Evolutionary conservation across 2,329 filamentous ascomycete genomes (phyloP).

Genomic region (Magnaporthiopsis poae): DNA sequence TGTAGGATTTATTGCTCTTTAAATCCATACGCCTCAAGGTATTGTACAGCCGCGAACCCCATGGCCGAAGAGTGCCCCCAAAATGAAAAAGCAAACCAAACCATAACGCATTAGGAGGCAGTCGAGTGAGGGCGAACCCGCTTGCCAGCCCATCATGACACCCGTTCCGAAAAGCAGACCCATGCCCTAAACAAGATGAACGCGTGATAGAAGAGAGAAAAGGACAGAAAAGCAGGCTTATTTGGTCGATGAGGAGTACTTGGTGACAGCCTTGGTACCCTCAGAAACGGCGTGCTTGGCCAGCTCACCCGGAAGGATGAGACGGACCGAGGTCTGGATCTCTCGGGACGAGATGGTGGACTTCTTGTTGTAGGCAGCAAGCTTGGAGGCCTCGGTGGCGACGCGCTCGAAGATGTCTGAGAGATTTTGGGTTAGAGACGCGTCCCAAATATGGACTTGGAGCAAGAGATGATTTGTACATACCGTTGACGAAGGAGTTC

Average conservation of each 20-base stretch:
- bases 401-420: slow-evolving; percentile 98
- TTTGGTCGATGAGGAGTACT: slow-evolving; percentile 99
- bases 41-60: slow-evolving; percentile 68
- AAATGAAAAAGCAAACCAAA: slow-evolving; percentile 48
- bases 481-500: slow-evolving; percentile 99
- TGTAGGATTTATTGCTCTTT: slow-evolving; percentile 49
- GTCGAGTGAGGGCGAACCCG: slow-evolving; percentile 32
- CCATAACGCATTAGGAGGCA: slow-evolving; percentile 66
- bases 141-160: slow-evolving; percentile 48
- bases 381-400: slow-evolving; percentile 95
- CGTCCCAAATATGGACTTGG: background rate
- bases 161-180: slow-evolving; percentile 43
- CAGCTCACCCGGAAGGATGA: slow-evolving; percentile 96
- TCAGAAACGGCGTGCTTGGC: slow-evolving; percentile 99
- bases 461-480: slow-evolving; percentile 22
- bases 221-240: slow-evolving; percentile 48
- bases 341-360: slow-evolving; percentile 98
- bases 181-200: slow-evolving; percentile 47
- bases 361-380: slow-evolving; percentile 99
- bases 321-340: slow-evolving; percentile 97
- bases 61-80: slow-evolving; percentile 61
- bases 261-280: slow-evolving; percentile 99
- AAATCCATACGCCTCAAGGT: slow-evolving; percentile 54
- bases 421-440: slow-evolving; percentile 16
- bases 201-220: slow-evolving; percentile 31